Percentiles rank a stretch among this genome's conserved stretches.
Conservation (phyloP, 441 rosid genomes). For the Euphorbia celastroides region DNA sequence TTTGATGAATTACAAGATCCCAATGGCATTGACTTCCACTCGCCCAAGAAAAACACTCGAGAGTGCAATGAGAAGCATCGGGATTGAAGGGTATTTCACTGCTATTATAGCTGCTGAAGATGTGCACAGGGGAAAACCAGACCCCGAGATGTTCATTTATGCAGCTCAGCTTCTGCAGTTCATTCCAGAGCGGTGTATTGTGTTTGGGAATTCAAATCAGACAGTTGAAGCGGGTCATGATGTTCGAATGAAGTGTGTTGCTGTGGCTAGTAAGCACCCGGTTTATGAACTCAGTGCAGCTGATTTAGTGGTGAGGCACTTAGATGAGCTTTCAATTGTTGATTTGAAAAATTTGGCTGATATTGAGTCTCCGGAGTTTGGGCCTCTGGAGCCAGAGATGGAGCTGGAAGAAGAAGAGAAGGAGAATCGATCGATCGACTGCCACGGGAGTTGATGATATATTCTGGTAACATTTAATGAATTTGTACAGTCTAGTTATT, state of each 20-base stretch:
- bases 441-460: constrained; percentile 52
- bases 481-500: constrained; percentile 47
- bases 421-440: constrained; percentile 33
- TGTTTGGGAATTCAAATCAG: constrained; percentile 87
- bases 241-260: constrained; percentile 91
- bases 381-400: constrained; percentile 47
- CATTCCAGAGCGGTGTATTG: constrained; percentile 90
- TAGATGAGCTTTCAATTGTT: constrained; percentile 78
- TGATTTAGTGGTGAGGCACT: constrained; percentile 71
- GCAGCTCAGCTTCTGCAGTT: constrained; percentile 89
- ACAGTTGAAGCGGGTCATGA: constrained; percentile 97
- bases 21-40: constrained; percentile 93
- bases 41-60: constrained; percentile 73
- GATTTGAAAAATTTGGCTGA: constrained; percentile 92
- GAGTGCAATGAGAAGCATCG: constrained; percentile 61
- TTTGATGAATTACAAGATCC: constrained; percentile 78
- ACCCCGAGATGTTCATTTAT: constrained; percentile 84
- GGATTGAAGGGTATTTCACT: constrained; percentile 60
- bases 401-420: constrained; percentile 66
- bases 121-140: constrained; percentile 87
- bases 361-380: constrained; percentile 62
- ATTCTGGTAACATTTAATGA: constrained; percentile 50
- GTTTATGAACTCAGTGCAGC: constrained; percentile 92
- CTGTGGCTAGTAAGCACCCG: constrained; percentile 88
- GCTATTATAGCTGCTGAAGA: constrained; percentile 83